Percentiles rank a stretch among this genome's conserved stretches.
Evolutionary conservation across 306 rosid species (phyloP).

Genomic region (Acacia melanoxylon): DNA sequence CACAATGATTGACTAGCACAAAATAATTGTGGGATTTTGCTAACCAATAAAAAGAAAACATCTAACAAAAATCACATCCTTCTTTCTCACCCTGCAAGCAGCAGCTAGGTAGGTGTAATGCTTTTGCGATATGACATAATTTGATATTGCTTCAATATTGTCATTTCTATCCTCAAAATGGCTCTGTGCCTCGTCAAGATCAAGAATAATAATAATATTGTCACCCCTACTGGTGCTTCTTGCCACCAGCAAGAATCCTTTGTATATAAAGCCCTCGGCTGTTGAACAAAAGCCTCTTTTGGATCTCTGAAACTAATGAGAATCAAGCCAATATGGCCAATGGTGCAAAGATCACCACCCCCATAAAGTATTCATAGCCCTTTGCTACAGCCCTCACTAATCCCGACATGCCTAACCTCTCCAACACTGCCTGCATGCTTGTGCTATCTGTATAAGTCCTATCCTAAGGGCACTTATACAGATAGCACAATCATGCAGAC

Average conservation of each 20-base stretch:
- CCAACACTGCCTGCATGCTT: conserved; percentile 67
- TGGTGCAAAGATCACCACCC: conserved; percentile 69
- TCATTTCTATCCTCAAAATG: background rate
- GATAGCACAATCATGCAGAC: too few relatives aligned
- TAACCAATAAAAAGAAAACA: background rate
- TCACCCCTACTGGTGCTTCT: conserved; percentile 62
- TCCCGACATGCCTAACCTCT: conserved; percentile 85
- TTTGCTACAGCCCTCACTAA: conserved; percentile 86
- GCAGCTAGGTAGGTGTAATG: background rate
- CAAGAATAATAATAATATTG: background rate
- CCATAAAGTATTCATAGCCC: conserved; percentile 92
- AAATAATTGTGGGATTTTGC: background rate
- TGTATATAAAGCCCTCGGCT: conserved; percentile 97
- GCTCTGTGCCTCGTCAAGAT: background rate
- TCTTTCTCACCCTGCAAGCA: background rate
- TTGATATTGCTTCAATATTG: background rate
- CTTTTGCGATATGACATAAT: background rate
- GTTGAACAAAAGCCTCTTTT: conserved; percentile 88
- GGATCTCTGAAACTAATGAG: conserved; percentile 95
- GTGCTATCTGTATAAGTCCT: conserved; percentile 91
- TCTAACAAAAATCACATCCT: background rate
- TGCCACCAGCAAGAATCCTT: conserved; percentile 91
- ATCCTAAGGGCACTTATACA: conserved; percentile 25
- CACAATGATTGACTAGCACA: background rate
- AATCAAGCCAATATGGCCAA: conserved; percentile 90